Evolutionary conservation across 768 basidiomycete genomes (phyloP), one percentile per base, ranked within the genome.

Genomic region (Myochromella boudieri): DNA sequence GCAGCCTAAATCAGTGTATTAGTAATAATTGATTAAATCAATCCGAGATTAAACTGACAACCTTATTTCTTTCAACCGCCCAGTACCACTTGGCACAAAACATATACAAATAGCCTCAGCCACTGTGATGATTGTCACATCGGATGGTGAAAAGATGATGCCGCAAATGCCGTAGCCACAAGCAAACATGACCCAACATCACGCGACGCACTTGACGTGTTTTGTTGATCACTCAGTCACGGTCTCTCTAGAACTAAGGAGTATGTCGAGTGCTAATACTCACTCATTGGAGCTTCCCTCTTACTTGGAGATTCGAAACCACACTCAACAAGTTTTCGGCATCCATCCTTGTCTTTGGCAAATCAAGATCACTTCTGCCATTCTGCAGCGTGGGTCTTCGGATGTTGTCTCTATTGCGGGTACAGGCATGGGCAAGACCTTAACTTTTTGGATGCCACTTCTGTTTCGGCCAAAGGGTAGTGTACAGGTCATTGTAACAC

Each of bases 381-480:
- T 62, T 2, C 43, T 66, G 2, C 33, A 7, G 7, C 5, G 14
- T 7, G 29, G 52, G 0, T 48, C 56, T 12, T 17, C 38, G 2
- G 58, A 67, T 46, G 51, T 65, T 10, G 48, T 66, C 3, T 58
- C 51, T 6, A 54, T 56, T 8, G 51, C 63, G n/a, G 58, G 51
- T 6, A 66, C 63, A 6, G 65, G 65, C 2, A 54, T 54, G 33
- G 65, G 64, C 4, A 68, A 67, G 34, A 67, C 62, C 6, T 48
- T 68, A 0, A 55, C 56, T 0, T 68, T 69, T 46, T 65, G 60
- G 61, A 58, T 68, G 18, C 61, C 64, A 1, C 43, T 69, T 3
- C 42, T 68, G 0, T 62, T 63, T 29, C 8, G 24, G 0, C 32
- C 21, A 4, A 43, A 44, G 1, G n/a, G n/a, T n/a, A n/a, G n/a